Conservation (phyloP, 1,284 basidiomycete species). For the Ganoderma boninense region DNA sequence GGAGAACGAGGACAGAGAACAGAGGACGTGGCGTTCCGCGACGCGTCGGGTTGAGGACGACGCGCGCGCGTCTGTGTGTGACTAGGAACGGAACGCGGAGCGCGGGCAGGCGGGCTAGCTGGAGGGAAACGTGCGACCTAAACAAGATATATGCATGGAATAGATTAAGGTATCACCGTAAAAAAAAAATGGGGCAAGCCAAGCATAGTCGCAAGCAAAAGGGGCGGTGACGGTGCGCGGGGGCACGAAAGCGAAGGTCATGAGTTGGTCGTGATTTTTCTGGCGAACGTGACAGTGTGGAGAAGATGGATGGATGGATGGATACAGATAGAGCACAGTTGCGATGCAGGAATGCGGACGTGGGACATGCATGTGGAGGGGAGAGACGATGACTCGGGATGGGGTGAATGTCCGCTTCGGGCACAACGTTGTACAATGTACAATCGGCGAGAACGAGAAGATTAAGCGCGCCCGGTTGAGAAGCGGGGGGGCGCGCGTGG, state of each 20-base stretch:
- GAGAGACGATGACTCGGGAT: constrained; percentile 3
- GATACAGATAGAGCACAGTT: constrained; percentile 31
- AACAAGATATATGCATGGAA: constrained; percentile 29
- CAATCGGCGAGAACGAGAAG: constrained; percentile 19
- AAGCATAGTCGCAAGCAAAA: not conserved
- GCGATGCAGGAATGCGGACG: not conserved
- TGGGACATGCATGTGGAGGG: not conserved
- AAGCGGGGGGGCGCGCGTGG: constrained; percentile 11
- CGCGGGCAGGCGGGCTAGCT: constrained; percentile 1
- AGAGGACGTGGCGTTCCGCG: not conserved
- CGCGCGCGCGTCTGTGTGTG: not conserved
- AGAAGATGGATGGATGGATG: too few relatives aligned
- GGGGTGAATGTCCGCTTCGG: constrained; percentile 23
- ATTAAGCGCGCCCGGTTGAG: constrained; percentile 22
- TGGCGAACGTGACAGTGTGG: constrained; percentile 6
- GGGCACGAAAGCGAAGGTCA: constrained; percentile 27
- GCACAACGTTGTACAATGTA: constrained; percentile 33
- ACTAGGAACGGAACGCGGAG: not conserved
- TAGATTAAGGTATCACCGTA: constrained; percentile 24
- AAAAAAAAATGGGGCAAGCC: constrained; percentile 1
- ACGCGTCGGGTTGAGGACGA: not conserved
- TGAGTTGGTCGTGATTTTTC: constrained; percentile 33
- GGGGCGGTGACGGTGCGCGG: constrained; percentile 12
- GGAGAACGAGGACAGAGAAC: not conserved
- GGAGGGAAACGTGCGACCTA: constrained; percentile 2